These are phyloP conservation scores for Phytophthora meadii DNA, from an alignment of 352 stramenopile species.

Conservation along the genomic window DNA sequence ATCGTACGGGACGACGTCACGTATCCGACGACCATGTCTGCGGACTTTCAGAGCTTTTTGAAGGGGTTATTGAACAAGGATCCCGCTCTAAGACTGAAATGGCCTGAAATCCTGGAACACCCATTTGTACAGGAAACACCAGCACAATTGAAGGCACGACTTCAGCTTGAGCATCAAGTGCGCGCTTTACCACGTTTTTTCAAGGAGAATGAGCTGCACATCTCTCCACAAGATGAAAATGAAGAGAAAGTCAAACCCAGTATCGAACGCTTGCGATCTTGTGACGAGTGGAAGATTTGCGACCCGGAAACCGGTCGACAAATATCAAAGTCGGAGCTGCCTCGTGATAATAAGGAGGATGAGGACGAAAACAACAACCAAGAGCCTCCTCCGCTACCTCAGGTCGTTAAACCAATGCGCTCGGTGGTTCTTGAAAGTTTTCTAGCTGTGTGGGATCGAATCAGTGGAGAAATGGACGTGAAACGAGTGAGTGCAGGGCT, in stretches of 20 bases:
- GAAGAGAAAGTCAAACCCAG: slow-evolving; percentile 62
- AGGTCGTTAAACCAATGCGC: slow-evolving; percentile 4
- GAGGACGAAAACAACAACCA: slow-evolving; percentile 20
- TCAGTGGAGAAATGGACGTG: slow-evolving; percentile 35
- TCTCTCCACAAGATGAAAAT: slow-evolving; percentile 15
- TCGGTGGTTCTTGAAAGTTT: slow-evolving; percentile 36
- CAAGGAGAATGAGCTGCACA: slow-evolving; percentile 51
- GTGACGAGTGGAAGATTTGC: slow-evolving; percentile 89
- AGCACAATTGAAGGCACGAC: slow-evolving; percentile 57
- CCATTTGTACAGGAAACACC: slow-evolving; percentile 90
- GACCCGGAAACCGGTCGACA: slow-evolving; percentile 75
- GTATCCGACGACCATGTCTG: slow-evolving; percentile 88
- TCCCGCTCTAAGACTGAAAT: slow-evolving; percentile 80
- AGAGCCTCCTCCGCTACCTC: background rate
- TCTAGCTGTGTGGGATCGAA: slow-evolving; percentile 30
- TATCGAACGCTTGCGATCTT: slow-evolving; percentile 71
- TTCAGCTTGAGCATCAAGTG: slow-evolving; percentile 68
- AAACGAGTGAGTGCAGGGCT: slow-evolving; percentile 28
- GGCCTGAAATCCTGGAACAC: slow-evolving; percentile 91
- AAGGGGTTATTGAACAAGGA: slow-evolving; percentile 92
- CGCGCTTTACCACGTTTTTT: slow-evolving; percentile 74
- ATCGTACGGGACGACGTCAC: slow-evolving; percentile 94
- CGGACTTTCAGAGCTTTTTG: slow-evolving; percentile 88
- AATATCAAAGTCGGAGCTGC: slow-evolving; percentile 21
- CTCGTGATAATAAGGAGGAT: background rate